Base-by-base conservation (phyloP, 345 rosid species). In the Hibiscus trionum region DNA sequence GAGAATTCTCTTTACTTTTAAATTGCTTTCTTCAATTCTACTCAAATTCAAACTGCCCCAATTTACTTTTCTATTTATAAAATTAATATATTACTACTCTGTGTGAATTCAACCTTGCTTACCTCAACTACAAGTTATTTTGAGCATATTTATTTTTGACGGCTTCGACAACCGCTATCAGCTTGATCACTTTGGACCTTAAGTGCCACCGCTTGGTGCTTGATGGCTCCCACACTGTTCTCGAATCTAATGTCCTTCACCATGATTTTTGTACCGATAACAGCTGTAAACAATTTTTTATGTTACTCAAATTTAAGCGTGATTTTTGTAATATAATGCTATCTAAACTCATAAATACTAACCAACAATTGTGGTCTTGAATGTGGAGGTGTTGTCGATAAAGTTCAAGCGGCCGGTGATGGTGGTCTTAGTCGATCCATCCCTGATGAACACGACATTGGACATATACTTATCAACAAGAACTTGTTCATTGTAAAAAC, bases 121-220 rank as follows among this genome's bases (percentile, higher is more conserved):
- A 29, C 31, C 31, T 0, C 3, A 2, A 29, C 31, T 2, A 29
- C 31, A 29, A 29, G 31, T 29, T n/a, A 29, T 29, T 2, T 29
- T 29, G 31, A 29, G 31, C 31, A 29, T 29, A 4, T 29, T 29
- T 29, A 29, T 29, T 29, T 29, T 2, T 2, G 2, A 29, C 3
- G 31, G 31, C 31, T 29, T 29, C 31, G 31, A 29, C 31, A 29
- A 29, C 2, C 31, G 31, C 31, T 29, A 2, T 29, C 31, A 29
- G 93, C 75, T 75, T 10, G 71, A 59, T 91, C 90, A 0, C 87
- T 72, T 14, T 82, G 79, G 4, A 87, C 86, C 17, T 87, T 77
- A 11, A 91, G 73, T 0, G 96, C 97, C 31, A 91, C 96, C 0
- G 97, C 90, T 55, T 90, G 96, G 65, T 77, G 83, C 72, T 86